Conservation (phyloP, 2,329 filamentous ascomycete genomes). For the Rasamsonia emersonii region DNA sequence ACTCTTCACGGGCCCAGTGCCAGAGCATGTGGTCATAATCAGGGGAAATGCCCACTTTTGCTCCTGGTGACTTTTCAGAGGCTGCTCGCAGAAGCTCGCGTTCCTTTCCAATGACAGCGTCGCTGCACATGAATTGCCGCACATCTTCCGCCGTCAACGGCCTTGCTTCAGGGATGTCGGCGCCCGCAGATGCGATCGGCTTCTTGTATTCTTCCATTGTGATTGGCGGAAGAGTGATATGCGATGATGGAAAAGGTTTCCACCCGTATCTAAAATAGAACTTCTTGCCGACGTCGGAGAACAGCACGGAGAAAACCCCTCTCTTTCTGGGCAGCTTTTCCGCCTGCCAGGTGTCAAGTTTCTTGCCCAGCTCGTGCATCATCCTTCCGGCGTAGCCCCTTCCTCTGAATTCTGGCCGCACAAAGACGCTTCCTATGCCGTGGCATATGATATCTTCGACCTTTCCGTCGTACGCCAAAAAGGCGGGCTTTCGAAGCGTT, state of each 20-base stretch:
- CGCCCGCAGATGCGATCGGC: slow-evolving; percentile 14
- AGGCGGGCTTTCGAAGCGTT: slow-evolving; percentile 36
- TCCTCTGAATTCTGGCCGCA: slow-evolving; percentile 56
- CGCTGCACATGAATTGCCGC: slow-evolving; percentile 41
- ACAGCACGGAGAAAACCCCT: slow-evolving; percentile 66
- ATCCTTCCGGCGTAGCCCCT: slow-evolving; percentile 71
- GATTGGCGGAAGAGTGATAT: slow-evolving; percentile 54
- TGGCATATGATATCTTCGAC: slow-evolving; percentile 54
- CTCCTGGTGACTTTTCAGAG: slow-evolving; percentile 31
- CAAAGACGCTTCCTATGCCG: slow-evolving; percentile 75
- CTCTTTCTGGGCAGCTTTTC: slow-evolving; percentile 30
- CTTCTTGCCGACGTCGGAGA: slow-evolving; percentile 74
- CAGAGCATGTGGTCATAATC: slow-evolving; percentile 61
- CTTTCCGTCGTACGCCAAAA: slow-evolving; percentile 41
- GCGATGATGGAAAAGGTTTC: slow-evolving; percentile 63
- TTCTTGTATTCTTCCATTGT: slow-evolving; percentile 14
- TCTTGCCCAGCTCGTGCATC: slow-evolving; percentile 56
- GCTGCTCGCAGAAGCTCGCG: slow-evolving; percentile 51
- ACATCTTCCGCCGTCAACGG: slow-evolving; percentile 27
- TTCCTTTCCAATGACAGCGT: slow-evolving; percentile 58
- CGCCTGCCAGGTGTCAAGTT: slow-evolving; percentile 45
- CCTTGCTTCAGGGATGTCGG: slow-evolving; percentile 20
- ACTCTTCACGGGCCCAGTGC: slow-evolving; percentile 76
- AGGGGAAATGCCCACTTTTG: slow-evolving; percentile 58
- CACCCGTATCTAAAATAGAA: slow-evolving; percentile 76